Evolutionary conservation across 176 grass and related monocot species (phyloP), one percentile per base, ranked within the genome.

Genomic region (Lolium multiflorum): DNA sequence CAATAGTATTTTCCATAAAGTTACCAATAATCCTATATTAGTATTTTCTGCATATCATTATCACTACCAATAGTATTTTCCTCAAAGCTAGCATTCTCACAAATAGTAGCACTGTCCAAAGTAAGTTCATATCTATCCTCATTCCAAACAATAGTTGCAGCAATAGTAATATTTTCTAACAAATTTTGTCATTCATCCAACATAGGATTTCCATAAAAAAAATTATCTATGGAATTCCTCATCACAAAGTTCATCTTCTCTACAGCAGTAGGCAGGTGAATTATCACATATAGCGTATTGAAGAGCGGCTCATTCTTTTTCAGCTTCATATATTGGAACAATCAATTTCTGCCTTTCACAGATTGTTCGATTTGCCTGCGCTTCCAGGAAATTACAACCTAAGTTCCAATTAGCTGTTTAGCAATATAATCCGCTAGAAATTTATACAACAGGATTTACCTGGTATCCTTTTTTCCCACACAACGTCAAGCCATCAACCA

Each of bases 401-500:
- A 63, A 8, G 1, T 76, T 81, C 18, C 37, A 11, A 56, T 43
- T 43, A 43, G 41, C 41, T 43, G 41, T 43, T 43, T 43, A 43
- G 55, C 24, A 20, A 74, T 67, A 71, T 31, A 28, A 74, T 69
- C 15, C 9, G 7, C 25, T 26, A 26, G 5, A 71, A 62, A 70
- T 21, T 62, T 70, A 62, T 61, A 71, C 22, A n/a, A 41, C 18
- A 50, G 24, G 75, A 12, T 46, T 9, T 17, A 41, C 48, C 43
- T 16, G 77, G 70, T 22, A 47, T 46, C 11, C 4, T 64, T 64
- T 71, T n/a, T 12, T 63, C 16, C 22, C 58, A 48, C 17, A 47
- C 51, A 20, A 16, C 70, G 46, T 46, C 48, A 89, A 61, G 4
- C 50, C 70, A 60, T 67, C 38, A 89, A 38, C 1, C 61, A 21